Conservation (phyloP, 2,329 filamentous ascomycete species). For the Colletotrichum shisoi region DNA sequence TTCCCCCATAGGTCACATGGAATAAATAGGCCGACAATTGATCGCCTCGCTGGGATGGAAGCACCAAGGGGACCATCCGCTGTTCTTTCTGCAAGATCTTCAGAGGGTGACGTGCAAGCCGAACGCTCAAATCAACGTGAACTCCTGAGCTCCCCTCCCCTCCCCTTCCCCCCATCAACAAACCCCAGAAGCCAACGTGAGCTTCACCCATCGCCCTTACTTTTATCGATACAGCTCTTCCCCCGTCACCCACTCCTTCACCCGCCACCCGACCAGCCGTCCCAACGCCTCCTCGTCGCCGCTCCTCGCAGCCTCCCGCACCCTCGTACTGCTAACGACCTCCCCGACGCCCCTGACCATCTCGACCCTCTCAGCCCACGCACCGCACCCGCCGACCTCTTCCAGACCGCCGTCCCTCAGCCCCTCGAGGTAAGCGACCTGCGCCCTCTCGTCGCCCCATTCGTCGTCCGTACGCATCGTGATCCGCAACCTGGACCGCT, state of each 20-base stretch:
- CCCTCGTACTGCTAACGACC: slow-evolving; percentile 67
- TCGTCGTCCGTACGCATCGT: slow-evolving; percentile 68
- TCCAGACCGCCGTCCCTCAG: slow-evolving; percentile 59
- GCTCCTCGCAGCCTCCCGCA: slow-evolving; percentile 63
- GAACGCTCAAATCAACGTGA: background rate
- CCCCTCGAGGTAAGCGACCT: slow-evolving; percentile 61
- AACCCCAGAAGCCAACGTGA: too few relatives aligned
- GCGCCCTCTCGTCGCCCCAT: slow-evolving; percentile 65
- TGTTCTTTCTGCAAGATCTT: too few relatives aligned
- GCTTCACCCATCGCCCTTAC: background rate
- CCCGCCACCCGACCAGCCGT: slow-evolving; percentile 63
- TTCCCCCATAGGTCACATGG: background rate
- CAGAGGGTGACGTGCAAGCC: background rate
- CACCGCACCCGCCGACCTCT: slow-evolving; percentile 60
- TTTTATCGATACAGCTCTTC: slow-evolving; percentile 63
- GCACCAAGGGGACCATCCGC: background rate
- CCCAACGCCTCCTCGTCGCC: slow-evolving; percentile 58
- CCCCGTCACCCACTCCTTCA: slow-evolving; percentile 65
- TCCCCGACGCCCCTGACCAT: slow-evolving; percentile 60
- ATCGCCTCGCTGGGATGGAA: background rate
- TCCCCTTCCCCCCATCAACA: too few relatives aligned
- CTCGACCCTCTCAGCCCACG: slow-evolving; percentile 69
- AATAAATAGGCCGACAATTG: background rate
- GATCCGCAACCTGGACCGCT: slow-evolving; percentile 67
- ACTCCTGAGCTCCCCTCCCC: background rate